Conservation (phyloP, 768 basidiomycete genomes). For the Suillus spraguei region DNA sequence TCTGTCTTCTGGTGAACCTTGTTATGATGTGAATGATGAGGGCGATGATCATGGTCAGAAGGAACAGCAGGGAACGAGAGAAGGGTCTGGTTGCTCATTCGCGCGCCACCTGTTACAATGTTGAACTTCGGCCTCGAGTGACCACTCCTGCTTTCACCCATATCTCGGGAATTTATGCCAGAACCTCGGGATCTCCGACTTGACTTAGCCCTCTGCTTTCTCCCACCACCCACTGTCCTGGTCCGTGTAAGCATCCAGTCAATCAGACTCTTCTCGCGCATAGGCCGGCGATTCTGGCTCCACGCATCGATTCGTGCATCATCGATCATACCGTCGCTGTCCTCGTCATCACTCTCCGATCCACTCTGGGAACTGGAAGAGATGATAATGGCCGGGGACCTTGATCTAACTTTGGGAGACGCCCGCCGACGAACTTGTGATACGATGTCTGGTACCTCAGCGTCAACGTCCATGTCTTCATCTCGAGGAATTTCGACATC, state of each 20-base stretch:
- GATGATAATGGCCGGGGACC: conserved; percentile 13
- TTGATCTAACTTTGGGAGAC: conserved; percentile 5
- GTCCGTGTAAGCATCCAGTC: conserved; percentile 69
- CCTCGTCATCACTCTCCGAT: conserved; percentile 30
- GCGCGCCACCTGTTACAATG: conserved; percentile 41
- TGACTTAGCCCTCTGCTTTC: conserved; percentile 19
- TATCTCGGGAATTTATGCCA: conserved; percentile 16
- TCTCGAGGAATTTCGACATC: conserved; percentile 32
- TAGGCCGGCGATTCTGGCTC: conserved; percentile 26
- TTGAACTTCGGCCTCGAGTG: conserved; percentile 32
- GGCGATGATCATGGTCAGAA: conserved; percentile 7
- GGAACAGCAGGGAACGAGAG: conserved; percentile 37
- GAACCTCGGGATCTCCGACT: conserved; percentile 17
- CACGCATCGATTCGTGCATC: conserved; percentile 33
- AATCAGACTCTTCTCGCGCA: conserved; percentile 52
- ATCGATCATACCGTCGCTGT: conserved; percentile 35
- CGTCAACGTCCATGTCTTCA: conserved; percentile 15
- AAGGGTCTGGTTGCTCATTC: conserved; percentile 40
- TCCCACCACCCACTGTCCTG: conserved; percentile 18
- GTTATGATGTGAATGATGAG: conserved; percentile 12
- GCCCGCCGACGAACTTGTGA: conserved; percentile 14
- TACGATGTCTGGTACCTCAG: conserved; percentile 9
- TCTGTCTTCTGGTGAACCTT: conserved; percentile 16
- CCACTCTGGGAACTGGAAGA: conserved; percentile 15
- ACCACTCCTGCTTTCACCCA: conserved; percentile 9